Conservation (phyloP, 495 filamentous ascomycete species). For the Bathelium albidoporum region DNA sequence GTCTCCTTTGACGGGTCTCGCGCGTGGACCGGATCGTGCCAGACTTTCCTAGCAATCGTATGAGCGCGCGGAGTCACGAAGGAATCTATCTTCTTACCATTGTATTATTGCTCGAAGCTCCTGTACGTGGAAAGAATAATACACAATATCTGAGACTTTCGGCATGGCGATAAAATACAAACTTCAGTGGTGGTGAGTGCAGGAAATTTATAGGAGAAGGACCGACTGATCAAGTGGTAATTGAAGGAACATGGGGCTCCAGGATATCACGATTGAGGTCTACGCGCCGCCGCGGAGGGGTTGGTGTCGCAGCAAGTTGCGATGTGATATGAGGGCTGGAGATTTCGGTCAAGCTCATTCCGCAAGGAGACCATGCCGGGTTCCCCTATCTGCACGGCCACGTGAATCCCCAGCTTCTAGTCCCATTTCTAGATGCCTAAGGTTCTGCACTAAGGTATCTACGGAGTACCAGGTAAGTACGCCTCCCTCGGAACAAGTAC, state of each 20-base stretch:
- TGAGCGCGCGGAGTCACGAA: not conserved
- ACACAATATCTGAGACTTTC: conserved; percentile 48
- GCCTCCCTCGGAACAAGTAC: too few relatives aligned
- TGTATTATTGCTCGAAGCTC: conserved; percentile 81
- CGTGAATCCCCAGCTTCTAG: too few relatives aligned
- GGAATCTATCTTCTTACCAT: conserved; percentile 52
- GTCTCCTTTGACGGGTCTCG: conserved; percentile 68
- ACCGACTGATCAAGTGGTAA: not conserved
- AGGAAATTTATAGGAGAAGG: not conserved
- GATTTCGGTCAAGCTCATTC: too few relatives aligned
- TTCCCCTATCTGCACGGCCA: too few relatives aligned
- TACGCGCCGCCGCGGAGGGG: not conserved
- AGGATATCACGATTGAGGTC: not conserved
- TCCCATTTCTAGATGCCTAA: too few relatives aligned
- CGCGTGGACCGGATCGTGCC: conserved; percentile 87
- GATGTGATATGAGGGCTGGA: too few relatives aligned
- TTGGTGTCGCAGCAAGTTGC: too few relatives aligned
- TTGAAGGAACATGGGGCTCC: not conserved
- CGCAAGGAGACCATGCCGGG: too few relatives aligned
- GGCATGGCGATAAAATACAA: conserved; percentile 36
- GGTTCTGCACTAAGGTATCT: too few relatives aligned
- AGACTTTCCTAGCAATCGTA: conserved; percentile 65
- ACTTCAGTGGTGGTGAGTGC: not conserved
- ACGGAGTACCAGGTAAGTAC: too few relatives aligned
- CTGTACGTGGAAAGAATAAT: conserved; percentile 66